phyloP scores from a whole-genome alignment of 768 basidiomycete species.

The Gloeophyllum trabeum region DNA sequence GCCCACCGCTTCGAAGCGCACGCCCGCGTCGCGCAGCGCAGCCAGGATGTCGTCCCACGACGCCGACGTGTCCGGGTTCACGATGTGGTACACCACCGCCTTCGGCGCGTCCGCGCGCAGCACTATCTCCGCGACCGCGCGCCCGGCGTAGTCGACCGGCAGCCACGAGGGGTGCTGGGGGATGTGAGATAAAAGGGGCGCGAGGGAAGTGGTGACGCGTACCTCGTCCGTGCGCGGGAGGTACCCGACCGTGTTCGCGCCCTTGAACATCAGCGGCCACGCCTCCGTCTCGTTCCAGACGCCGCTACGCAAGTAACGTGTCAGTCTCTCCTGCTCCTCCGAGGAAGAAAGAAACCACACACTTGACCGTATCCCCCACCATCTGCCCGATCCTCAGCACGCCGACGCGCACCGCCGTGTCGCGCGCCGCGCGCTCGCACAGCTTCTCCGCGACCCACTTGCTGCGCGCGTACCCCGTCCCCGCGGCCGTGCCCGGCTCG shows the following conservation, averaged over 20 bases:
- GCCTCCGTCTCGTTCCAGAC: conserved; percentile 44
- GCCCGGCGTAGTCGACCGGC: conserved; percentile 39
- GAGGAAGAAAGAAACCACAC: conserved; percentile 3
- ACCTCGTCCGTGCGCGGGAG: conserved; percentile 21
- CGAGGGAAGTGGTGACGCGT: conserved; percentile 1
- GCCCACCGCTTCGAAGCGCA: conserved; percentile 27
- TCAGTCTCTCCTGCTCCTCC: background rate
- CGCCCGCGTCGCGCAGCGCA: conserved; percentile 22
- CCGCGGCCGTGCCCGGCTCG: no score
- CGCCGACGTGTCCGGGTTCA: conserved; percentile 21
- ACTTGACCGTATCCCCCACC: conserved; percentile 34
- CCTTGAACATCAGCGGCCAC: conserved; percentile 32
- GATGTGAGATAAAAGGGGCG: background rate
- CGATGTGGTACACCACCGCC: conserved; percentile 24
- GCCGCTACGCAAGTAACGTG: conserved; percentile 16
- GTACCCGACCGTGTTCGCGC: conserved; percentile 26
- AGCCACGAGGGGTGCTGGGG: conserved; percentile 33
- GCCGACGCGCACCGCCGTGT: conserved; percentile 17
- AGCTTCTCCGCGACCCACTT: conserved; percentile 49
- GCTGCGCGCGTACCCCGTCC: conserved; percentile 24
- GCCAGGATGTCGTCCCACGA: conserved; percentile 29
- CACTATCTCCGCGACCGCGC: conserved; percentile 34
- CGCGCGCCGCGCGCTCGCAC: conserved; percentile 27
- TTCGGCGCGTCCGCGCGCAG: conserved; percentile 5
- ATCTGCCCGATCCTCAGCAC: conserved; percentile 43